Evolutionary conservation across 2,329 filamentous ascomycete genomes (phyloP).

Genomic region (Epichloe sylvatica): DNA sequence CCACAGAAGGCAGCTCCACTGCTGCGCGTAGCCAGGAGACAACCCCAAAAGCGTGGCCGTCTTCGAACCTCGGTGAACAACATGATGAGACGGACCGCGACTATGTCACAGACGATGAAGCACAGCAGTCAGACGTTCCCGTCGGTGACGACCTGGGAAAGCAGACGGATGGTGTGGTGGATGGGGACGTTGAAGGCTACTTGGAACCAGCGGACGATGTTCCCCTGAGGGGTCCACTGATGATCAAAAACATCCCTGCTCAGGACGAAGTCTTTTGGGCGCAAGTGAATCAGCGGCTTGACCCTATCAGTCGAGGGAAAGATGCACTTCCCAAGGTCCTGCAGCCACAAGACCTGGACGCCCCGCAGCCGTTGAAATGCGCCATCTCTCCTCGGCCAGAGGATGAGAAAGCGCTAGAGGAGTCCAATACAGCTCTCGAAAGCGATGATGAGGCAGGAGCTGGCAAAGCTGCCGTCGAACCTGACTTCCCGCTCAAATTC

Average conservation of each 20-base stretch:
- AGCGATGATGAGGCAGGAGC: constrained; percentile 14
- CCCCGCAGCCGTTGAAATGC: not conserved
- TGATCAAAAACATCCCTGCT: constrained; percentile 40
- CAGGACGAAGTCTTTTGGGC: constrained; percentile 41
- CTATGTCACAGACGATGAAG: not conserved
- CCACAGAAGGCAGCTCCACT: constrained; percentile 21
- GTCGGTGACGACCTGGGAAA: not conserved
- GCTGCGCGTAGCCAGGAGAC: constrained; percentile 15
- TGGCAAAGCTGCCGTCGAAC: constrained; percentile 17
- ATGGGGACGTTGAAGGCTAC: constrained; percentile 12
- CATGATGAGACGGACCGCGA: not conserved
- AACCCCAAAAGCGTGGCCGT: constrained; percentile 15
- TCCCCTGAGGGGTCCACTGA: constrained; percentile 36
- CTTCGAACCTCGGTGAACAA: not conserved
- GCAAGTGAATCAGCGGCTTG: constrained; percentile 36
- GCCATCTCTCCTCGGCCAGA: not conserved
- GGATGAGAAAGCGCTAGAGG: constrained; percentile 12
- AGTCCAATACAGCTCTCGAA: constrained; percentile 1
- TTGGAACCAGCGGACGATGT: constrained; percentile 31
- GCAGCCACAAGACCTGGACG: constrained; percentile 8
- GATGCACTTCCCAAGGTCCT: constrained; percentile 33
- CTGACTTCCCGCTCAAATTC: constrained; percentile 33
- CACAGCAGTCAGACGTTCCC: not conserved
- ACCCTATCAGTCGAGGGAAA: constrained; percentile 32
- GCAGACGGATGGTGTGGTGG: not conserved